These are phyloP conservation scores for Entoloma clypeatum DNA, from an alignment of 1,284 basidiomycete species.

Conservation along the genomic window DNA sequence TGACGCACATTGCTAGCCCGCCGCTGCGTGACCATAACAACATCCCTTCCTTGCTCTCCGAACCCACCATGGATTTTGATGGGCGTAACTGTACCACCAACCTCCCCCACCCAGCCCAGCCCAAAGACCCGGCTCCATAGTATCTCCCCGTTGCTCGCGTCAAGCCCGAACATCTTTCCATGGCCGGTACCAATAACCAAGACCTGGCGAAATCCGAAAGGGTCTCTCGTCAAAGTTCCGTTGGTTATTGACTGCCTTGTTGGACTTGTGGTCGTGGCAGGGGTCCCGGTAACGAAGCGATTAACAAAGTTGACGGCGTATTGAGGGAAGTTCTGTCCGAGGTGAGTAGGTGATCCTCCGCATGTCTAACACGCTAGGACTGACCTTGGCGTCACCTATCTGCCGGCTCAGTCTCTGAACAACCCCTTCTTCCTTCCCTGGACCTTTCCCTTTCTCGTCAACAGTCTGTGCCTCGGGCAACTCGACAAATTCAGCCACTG, in stretches of 20 bases:
- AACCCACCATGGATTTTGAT: constrained; percentile 63
- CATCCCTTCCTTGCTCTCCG: constrained; percentile 42
- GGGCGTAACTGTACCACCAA: constrained; percentile 52
- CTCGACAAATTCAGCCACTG: constrained; percentile 70
- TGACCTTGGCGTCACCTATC: constrained; percentile 58
- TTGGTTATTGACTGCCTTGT: no score
- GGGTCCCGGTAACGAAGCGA: constrained; percentile 74
- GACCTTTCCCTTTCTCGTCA: constrained; percentile 32
- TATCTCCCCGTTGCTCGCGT: constrained; percentile 72
- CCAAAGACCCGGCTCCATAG: constrained; percentile 75
- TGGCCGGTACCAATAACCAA: constrained; percentile 69
- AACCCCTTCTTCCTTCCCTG: constrained; percentile 55
- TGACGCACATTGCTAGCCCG: constrained; percentile 54
- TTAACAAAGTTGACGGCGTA: constrained; percentile 66
- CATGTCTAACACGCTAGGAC: constrained; percentile 1
- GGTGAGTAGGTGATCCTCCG: constrained; percentile 2
- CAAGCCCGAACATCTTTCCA: constrained; percentile 82
- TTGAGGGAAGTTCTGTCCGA: constrained; percentile 60
- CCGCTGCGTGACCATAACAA: constrained; percentile 60
- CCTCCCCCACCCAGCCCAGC: constrained; percentile 56
- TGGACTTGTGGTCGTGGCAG: constrained; percentile 48
- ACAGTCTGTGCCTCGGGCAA: constrained; percentile 62
- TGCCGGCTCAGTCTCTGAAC: constrained; percentile 57
- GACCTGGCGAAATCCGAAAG: constrained; percentile 87
- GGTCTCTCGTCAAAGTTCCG: constrained; percentile 56